Evolutionary conservation across 371 early-diverging fungal genomes (phyloP).

Genomic region (Rhizopus microsporus): DNA sequence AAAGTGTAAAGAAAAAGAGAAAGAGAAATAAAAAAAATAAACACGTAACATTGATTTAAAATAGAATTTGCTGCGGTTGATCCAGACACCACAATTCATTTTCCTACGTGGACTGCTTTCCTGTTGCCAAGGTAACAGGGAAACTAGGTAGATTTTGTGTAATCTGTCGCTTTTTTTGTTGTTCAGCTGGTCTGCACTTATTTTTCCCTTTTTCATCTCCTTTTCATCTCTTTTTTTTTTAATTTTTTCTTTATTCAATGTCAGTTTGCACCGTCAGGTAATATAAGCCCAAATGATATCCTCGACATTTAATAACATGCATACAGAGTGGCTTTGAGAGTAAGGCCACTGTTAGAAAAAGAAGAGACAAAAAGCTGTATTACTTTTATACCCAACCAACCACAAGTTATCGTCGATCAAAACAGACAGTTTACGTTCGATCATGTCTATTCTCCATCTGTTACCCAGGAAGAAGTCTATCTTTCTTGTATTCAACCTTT

Average conservation of each 20-base stretch:
- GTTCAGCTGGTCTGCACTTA: neutral
- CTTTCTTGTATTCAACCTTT: slow-evolving; percentile 70
- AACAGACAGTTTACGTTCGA: slow-evolving; percentile 83
- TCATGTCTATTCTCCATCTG: slow-evolving; percentile 75
- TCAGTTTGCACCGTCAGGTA: slow-evolving; percentile 1
- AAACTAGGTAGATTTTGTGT: neutral
- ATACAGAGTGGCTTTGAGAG: slow-evolving; percentile 72
- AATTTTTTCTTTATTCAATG: neutral
- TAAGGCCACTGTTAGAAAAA: slow-evolving; percentile 73
- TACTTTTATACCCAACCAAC: slow-evolving; percentile 23
- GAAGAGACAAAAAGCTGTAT: slow-evolving; percentile 54
- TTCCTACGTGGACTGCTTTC: neutral
- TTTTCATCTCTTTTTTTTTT: no score
- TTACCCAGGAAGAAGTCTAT: slow-evolving; percentile 73
- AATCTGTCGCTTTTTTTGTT: neutral
- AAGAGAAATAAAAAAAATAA: neutral
- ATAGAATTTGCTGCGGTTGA: neutral
- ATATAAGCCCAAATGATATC: neutral
- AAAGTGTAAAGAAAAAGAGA: slow-evolving; percentile 2
- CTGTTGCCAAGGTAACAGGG: slow-evolving; percentile 1
- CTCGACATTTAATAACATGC: neutral
- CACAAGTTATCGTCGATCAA: slow-evolving; percentile 51
- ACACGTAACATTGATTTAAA: slow-evolving; percentile 6
- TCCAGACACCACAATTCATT: neutral
- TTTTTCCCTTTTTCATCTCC: neutral